Evolutionary conservation across 352 stramenopile genomes (phyloP).

Genomic region (Pythium aristosporum): DNA sequence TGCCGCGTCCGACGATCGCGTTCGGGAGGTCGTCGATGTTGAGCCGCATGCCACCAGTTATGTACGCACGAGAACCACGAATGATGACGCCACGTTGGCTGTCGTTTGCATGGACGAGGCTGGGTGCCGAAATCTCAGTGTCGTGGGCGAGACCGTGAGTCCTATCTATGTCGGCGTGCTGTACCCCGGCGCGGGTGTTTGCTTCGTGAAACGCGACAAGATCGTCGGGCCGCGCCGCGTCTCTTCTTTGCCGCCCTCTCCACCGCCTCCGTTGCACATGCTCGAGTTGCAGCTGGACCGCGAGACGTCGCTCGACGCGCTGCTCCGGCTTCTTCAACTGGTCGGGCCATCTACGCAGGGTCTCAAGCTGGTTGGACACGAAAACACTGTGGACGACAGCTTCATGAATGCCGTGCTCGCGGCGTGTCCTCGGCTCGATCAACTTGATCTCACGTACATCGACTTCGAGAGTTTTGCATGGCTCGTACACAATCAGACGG

Average conservation of each 20-base stretch:
- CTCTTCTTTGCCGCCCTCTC: too few species aligned
- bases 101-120: background rate
- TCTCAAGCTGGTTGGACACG: background rate
- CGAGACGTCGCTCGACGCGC: background rate
- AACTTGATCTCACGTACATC: background rate
- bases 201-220: background rate
- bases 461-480: background rate
- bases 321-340: background rate
- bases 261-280: background rate
- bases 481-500: background rate
- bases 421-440: background rate
- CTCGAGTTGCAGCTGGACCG: background rate
- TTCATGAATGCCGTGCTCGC: background rate
- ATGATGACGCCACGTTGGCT: background rate
- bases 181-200: background rate
- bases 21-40: background rate
- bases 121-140: background rate
- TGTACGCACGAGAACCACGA: background rate
- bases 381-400: background rate
- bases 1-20: background rate
- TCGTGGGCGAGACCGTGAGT: background rate
- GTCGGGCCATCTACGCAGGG: background rate
- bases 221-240: background rate
- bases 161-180: background rate
- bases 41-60: background rate